A percentile compares a stretch with the other conserved stretches of the same genome.
Evolutionary conservation across 257 asterid genomes (phyloP).

Genomic region (Solanum pinnatisectum): DNA sequence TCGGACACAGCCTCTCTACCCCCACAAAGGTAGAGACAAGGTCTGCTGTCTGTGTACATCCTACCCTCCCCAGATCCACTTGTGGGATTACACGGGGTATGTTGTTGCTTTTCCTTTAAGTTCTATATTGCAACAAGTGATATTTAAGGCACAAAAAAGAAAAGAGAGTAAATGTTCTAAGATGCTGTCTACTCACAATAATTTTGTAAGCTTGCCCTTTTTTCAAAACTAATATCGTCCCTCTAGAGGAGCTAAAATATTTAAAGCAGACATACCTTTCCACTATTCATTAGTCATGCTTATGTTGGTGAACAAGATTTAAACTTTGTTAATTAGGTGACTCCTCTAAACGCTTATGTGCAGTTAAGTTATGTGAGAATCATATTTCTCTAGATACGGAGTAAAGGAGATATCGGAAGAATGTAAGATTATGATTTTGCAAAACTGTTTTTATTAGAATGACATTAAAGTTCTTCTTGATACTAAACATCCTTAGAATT

Average conservation of each 20-base stretch:
- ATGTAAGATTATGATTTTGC: neutral
- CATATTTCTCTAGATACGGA: neutral
- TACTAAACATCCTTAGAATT: neutral
- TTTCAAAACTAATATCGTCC: neutral
- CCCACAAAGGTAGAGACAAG: neutral
- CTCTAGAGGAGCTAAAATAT: neutral
- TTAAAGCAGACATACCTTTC: neutral
- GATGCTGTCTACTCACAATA: neutral
- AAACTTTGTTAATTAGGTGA: neutral
- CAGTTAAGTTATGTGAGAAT: neutral
- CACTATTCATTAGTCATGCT: neutral
- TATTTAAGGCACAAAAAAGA: neutral
- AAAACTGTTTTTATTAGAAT: neutral
- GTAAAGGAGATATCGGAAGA: neutral
- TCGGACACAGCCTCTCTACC: neutral
- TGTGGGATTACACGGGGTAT: neutral
- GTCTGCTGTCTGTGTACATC: neutral
- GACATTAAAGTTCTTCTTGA: neutral
- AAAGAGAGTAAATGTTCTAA: neutral
- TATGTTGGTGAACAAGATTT: neutral
- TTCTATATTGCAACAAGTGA: neutral
- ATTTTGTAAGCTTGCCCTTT: neutral
- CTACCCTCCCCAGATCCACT: neutral
- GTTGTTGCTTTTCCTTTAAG: neutral
- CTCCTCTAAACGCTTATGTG: neutral